Evolutionary conservation across 2,329 filamentous ascomycete genomes (phyloP).

Genomic region (Capronia americana): DNA sequence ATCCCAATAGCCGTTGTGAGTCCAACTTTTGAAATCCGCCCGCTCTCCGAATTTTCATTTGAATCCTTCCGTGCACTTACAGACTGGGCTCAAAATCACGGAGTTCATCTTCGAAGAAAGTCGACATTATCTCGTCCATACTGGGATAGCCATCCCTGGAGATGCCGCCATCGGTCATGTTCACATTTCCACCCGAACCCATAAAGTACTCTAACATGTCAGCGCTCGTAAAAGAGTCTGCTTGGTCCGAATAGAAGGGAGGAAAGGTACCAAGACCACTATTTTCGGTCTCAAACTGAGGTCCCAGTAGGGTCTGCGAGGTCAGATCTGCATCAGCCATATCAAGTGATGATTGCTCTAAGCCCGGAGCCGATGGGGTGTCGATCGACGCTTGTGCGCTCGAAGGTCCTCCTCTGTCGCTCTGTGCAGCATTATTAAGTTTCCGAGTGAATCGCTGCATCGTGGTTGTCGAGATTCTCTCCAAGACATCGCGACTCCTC

Average conservation of each 20-base stretch:
- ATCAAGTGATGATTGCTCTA: neutral
- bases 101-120: neutral
- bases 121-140: slow-evolving; percentile 12
- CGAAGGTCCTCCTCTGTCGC: neutral
- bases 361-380: neutral
- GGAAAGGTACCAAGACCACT: neutral
- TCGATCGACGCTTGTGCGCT: neutral
- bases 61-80: neutral
- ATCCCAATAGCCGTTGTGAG: too few relatives aligned
- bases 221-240: slow-evolving; percentile 6
- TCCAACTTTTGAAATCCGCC: too few relatives aligned
- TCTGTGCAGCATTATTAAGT: neutral
- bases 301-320: neutral
- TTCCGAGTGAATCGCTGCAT: slow-evolving; percentile 1
- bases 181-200: neutral
- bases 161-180: neutral
- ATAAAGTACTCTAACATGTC: slow-evolving; percentile 12
- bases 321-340: neutral
- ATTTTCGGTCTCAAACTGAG: neutral
- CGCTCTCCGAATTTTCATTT: too few relatives aligned
- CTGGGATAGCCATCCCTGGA: slow-evolving; percentile 1
- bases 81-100: neutral
- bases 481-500: slow-evolving; percentile 10
- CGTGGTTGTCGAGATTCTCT: slow-evolving; percentile 7
- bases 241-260: neutral